Evolutionary conservation across 169 alveolate genomes (phyloP).

Genomic region (Plasmodium inui): DNA sequence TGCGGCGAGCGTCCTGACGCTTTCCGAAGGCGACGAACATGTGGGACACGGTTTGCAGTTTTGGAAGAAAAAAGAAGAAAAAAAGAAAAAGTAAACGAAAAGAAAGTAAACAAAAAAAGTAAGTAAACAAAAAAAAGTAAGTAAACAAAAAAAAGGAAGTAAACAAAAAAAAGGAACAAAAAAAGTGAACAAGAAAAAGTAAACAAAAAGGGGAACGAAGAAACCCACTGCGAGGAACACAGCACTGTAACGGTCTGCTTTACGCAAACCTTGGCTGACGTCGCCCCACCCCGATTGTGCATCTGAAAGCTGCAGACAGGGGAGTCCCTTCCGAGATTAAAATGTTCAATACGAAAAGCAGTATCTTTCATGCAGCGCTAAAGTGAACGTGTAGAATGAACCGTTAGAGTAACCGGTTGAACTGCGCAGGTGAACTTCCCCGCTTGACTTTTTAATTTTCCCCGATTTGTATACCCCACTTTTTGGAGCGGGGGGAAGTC

Average conservation of each 20-base stretch:
- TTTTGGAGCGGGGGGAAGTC: neutral
- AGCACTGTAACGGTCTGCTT: neutral
- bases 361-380: neutral
- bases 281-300: neutral
- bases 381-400: neutral
- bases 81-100: neutral
- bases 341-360: neutral
- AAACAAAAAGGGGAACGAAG: neutral
- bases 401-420: no score
- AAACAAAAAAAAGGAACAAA: no score
- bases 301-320: slow-evolving; percentile 21
- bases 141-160: neutral
- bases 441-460: neutral
- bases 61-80: neutral
- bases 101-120: neutral
- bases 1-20: neutral
- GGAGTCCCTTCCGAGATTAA: neutral
- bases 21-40: neutral
- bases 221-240: neutral
- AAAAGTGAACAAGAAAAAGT: neutral
- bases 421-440: neutral
- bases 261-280: neutral
- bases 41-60: neutral
- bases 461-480: neutral
- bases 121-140: neutral